Percentiles rank a stretch among this genome's conserved stretches.
phyloP scores from a whole-genome alignment of 768 basidiomycete genomes.

The Rhizopogon vesiculosus region DNA sequence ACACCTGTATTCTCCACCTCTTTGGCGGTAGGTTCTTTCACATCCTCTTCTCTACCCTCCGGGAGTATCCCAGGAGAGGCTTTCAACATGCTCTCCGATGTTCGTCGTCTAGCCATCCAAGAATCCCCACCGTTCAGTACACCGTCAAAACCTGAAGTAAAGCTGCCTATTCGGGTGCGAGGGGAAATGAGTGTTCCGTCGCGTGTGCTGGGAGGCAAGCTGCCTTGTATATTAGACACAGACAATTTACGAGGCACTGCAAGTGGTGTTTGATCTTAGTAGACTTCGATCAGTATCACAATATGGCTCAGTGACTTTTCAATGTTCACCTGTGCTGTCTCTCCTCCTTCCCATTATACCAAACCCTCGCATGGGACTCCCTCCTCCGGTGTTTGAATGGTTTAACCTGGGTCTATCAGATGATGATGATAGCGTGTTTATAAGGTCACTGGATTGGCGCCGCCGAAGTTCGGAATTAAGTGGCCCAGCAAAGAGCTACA shows the following conservation, averaged over 20 bases:
- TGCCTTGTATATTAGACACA: slow-evolving; percentile 52
- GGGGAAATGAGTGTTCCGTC: slow-evolving; percentile 58
- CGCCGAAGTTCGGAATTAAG: slow-evolving; percentile 87
- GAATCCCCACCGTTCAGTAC: slow-evolving; percentile 62
- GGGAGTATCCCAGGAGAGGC: slow-evolving; percentile 33
- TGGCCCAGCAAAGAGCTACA: slow-evolving; percentile 70
- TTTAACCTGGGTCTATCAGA: slow-evolving; percentile 57
- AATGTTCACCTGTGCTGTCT: slow-evolving; percentile 58
- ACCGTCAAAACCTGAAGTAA: slow-evolving; percentile 66
- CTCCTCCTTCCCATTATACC: slow-evolving; percentile 57
- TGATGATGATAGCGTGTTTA: slow-evolving; percentile 54
- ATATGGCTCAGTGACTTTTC: not conserved
- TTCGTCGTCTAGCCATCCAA: slow-evolving; percentile 61
- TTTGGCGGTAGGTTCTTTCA: slow-evolving; percentile 45
- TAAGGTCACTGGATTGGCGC: slow-evolving; percentile 74
- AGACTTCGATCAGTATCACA: slow-evolving; percentile 9
- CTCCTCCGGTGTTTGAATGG: slow-evolving; percentile 42
- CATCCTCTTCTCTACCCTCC: slow-evolving; percentile 33
- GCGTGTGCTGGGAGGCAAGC: slow-evolving; percentile 50
- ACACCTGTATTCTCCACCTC: slow-evolving; percentile 48
- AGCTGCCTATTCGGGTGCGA: slow-evolving; percentile 53
- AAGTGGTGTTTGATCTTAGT: slow-evolving; percentile 54
- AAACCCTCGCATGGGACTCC: slow-evolving; percentile 63
- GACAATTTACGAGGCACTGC: slow-evolving; percentile 64
- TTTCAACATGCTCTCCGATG: slow-evolving; percentile 53